Evolutionary conservation across 768 basidiomycete species (phyloP).

Genomic region (Dacryopinax primogenitus): DNA sequence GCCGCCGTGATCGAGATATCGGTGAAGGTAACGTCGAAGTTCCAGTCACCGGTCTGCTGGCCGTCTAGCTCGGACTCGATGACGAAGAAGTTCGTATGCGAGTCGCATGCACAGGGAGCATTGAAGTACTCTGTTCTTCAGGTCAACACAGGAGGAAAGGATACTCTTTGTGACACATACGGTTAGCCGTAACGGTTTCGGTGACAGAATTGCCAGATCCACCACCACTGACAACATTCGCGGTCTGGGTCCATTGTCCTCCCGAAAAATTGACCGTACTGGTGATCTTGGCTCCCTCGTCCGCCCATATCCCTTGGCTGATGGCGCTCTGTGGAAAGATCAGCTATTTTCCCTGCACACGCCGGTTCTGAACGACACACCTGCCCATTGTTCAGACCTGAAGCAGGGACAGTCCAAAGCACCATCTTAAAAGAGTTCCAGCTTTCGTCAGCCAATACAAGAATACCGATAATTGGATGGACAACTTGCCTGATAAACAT

Average conservation of each 20-base stretch:
- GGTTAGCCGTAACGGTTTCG: background rate
- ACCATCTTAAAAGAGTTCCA: background rate
- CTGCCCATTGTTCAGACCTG: constrained; percentile 3
- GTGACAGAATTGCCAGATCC: background rate
- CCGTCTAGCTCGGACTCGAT: constrained; percentile 8
- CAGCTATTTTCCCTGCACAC: background rate
- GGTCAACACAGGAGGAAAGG: too few species aligned
- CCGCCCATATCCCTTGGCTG: constrained; percentile 6
- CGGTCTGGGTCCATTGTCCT: background rate
- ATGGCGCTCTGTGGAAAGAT: background rate
- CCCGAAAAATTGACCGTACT: background rate
- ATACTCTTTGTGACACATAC: too few species aligned
- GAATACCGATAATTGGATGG: background rate
- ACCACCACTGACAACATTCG: background rate
- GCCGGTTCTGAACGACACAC: background rate
- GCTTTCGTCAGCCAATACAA: background rate
- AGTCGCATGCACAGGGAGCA: background rate
- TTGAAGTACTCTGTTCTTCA: constrained; percentile 6
- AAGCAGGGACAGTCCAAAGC: background rate
- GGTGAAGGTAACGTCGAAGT: constrained; percentile 10
- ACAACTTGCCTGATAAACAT: background rate
- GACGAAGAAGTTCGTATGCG: constrained; percentile 10
- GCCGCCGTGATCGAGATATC: background rate
- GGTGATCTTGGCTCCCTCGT: background rate
- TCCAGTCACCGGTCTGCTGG: constrained; percentile 4